Base-by-base conservation (phyloP, 345 rosid genomes). In the Gossypium arboreum region DNA sequence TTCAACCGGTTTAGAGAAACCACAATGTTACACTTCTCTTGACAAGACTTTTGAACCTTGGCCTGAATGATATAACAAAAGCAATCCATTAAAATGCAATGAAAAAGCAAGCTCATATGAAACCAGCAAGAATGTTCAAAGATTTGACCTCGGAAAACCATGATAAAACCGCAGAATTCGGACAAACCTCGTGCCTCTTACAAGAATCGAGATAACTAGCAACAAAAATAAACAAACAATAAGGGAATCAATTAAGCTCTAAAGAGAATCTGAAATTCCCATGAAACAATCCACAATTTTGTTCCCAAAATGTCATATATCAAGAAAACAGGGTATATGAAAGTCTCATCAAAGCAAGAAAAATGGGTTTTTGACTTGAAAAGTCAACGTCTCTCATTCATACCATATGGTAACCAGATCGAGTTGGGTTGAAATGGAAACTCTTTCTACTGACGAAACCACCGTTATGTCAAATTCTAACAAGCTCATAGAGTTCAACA, bases 131-230 rank as follows among this genome's bases (percentile, higher is more conserved):
- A 73, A 57, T 48, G 16, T 51, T n/a, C 12, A 2, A 55, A 59
- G 24, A 48, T 25, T 34, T 57, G 12, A 87, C 91, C 91, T 87
- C 76, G 2, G 73, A 75, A 75, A 87, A 79, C 82, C 86, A 87
- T 9, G 86, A 81, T 24, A 79, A 12, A 13, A 84, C 79, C 12
- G 73, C 71, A 59, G 81, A 59, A 50, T 81, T 87, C 39, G 86
- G 87, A 27, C 8, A 78, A 74, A 70, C 81, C 1, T 63, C 76
- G 58, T 77, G 87, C 79, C 55, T 82, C 75, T 69, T 78, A 79
- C 91, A 87, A 70, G 77, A 85, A 76, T 79, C 78, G 55, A 74
- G 70, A 55, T 85, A 87, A 80, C 91, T 87, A 48, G 62, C 71
- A 79, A 65, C 65, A 27, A 43, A 75, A 73, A 43, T 2, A 34